These are phyloP conservation scores for Geranium incanum DNA, from an alignment of 441 rosid genomes.

Conservation along the genomic window DNA sequence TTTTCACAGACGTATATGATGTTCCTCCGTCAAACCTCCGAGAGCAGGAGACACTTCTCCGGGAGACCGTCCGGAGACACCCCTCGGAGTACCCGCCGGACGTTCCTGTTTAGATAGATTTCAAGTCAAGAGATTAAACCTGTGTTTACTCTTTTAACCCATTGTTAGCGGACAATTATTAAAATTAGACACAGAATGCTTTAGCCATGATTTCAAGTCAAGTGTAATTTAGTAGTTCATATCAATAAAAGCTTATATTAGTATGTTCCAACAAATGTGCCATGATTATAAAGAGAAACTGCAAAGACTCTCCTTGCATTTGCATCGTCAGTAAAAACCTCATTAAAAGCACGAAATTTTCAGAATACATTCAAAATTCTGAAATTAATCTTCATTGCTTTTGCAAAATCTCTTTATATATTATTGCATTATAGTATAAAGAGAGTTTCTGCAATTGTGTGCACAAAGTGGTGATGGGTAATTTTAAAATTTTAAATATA, in stretches of 20 bases:
- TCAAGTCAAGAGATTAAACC: too few relatives aligned
- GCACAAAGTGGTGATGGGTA: too few relatives aligned
- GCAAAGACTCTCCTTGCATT: too few relatives aligned
- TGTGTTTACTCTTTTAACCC: neutral
- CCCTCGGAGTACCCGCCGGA: slow-evolving; percentile 21
- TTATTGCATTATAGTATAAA: too few relatives aligned
- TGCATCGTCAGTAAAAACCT: too few relatives aligned
- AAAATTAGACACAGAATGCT: neutral
- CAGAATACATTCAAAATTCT: too few relatives aligned
- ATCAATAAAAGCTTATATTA: neutral
- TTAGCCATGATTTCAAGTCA: neutral
- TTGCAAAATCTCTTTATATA: too few relatives aligned
- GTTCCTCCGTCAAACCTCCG: slow-evolving; percentile 8
- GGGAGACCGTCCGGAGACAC: slow-evolving; percentile 17
- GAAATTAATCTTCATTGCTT: too few relatives aligned
- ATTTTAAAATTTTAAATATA: too few relatives aligned
- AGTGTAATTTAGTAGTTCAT: neutral
- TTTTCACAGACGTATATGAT: slow-evolving; percentile 27
- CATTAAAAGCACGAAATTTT: too few relatives aligned
- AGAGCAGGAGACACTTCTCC: neutral
- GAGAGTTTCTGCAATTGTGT: too few relatives aligned
- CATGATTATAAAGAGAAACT: too few relatives aligned
- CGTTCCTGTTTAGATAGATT: slow-evolving; percentile 1
- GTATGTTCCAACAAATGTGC: neutral
- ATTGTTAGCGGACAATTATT: neutral